Conservation (phyloP, 257 asterid genomes). For the Asclepias syriaca region DNA sequence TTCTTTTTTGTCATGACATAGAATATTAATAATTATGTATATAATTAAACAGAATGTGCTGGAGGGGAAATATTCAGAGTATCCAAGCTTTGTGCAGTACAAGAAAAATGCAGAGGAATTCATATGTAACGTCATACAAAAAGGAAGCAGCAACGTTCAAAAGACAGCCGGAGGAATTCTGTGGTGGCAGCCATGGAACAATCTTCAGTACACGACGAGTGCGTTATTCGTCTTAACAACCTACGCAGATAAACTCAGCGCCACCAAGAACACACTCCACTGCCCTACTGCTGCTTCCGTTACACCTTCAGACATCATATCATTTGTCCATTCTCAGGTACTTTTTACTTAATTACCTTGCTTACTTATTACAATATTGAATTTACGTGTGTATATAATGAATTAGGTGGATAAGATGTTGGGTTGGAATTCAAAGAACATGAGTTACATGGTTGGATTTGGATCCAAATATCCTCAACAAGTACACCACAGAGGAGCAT, state of each 20-base stretch:
- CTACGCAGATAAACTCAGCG: conserved; percentile 36
- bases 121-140: conserved; percentile 49
- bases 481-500: conserved; percentile 61
- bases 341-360: too few relatives aligned
- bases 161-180: conserved; percentile 41
- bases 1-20: too few relatives aligned
- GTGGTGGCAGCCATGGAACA: conserved; percentile 39
- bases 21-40: too few relatives aligned
- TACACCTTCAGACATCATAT: conserved; percentile 21
- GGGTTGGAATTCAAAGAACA: conserved; percentile 41
- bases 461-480: conserved; percentile 47
- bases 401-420: conserved; percentile 51
- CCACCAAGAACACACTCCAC: conserved; percentile 13
- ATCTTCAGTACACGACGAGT: conserved; percentile 54
- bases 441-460: conserved; percentile 72
- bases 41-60: conserved; percentile 28
- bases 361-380: too few relatives aligned
- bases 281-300: conserved; percentile 38
- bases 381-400: too few relatives aligned
- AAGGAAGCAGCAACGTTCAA: conserved; percentile 32
- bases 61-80: conserved; percentile 18
- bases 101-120: conserved; percentile 36
- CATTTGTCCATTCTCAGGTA: conserved; percentile 44
- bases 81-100: conserved; percentile 23
- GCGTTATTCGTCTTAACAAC: conserved; percentile 35